Base-by-base conservation (phyloP, 2,329 filamentous ascomycete genomes). In the Aureobasidium sp. region DNA sequence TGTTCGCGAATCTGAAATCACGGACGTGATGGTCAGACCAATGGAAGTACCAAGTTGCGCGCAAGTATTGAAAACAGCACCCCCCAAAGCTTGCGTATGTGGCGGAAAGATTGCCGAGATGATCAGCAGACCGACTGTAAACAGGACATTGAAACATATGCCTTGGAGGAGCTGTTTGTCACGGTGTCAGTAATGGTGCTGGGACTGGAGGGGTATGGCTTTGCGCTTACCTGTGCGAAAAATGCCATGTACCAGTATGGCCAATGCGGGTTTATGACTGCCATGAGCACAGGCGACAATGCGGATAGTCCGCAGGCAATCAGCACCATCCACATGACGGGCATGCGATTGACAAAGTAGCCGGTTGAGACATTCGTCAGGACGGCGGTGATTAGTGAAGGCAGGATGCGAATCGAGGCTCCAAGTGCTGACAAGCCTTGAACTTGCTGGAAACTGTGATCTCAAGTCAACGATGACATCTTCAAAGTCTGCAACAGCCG, bases 271-370 rank as follows among this genome's bases (percentile, higher is more conserved):
- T 78, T 67, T 25, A 79, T 75, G 5, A 84, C 44, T 0, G 82
- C 83, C 82, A 85, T 85, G 3, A 85, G 71, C 5, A 85, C 68
- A 0, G 82, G 81, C 0, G 80, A 73, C 0, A 72, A 65, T 5
- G 79, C 75, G 63, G 74, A 75, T 13, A 83, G 62, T 0, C 45
- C 60, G 42, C 62, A 59, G 2, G 65, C 36, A 15, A 49, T 36
- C 16, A 67, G 30, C 11, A 67, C 62, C 32, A 64, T 59, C 15
- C 32, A 58, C 34, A 63, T 63, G 30, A 63, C 62, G 2, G 62
- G 61, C 25, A 65, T 49, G 44, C 58, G 42, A 49, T 67, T 62
- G 34, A 69, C 66, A n/a, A 69, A 62, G 41, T 55, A 62, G n/a
- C 67, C 67, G 27, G 64, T 66, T 1, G 66, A 47, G n/a, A 70